These are phyloP conservation scores for Rhodotorula taiwanensis DNA, from an alignment of 768 basidiomycete species.

Conservation along the genomic window DNA sequence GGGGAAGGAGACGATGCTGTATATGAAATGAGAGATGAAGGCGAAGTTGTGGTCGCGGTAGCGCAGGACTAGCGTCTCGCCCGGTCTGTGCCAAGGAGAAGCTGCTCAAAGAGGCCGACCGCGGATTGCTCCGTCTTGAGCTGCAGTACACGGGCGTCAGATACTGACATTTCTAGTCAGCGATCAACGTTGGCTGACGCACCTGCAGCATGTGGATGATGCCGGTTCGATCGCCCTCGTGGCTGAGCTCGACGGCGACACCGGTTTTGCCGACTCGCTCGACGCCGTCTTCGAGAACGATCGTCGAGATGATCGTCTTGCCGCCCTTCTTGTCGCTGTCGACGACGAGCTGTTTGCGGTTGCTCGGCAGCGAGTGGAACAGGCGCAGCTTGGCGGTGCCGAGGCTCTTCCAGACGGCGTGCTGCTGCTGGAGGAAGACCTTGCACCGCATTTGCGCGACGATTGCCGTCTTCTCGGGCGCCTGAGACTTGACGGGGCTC, in stretches of 20 bases:
- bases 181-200: no score
- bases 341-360: conserved; percentile 92
- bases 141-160: conserved; percentile 13
- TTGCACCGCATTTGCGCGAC: conserved; percentile 96
- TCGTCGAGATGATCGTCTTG: conserved; percentile 78
- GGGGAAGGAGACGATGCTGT: neutral
- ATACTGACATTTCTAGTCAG: no score
- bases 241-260: conserved; percentile 89
- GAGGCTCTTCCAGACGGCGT: conserved; percentile 90
- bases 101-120: conserved; percentile 71
- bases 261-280: conserved; percentile 99
- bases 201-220: conserved; percentile 96
- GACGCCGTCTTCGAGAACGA: conserved; percentile 90
- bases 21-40: no score
- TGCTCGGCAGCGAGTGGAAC: conserved; percentile 74
- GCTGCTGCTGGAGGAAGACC: conserved; percentile 88
- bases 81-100: conserved; percentile 66
- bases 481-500: conserved; percentile 62
- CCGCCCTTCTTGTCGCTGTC: conserved; percentile 72
- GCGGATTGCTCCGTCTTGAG: conserved; percentile 76
- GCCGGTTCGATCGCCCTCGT: conserved; percentile 82
- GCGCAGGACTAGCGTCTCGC: neutral
- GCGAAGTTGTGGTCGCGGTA: neutral
- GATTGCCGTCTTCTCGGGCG: conserved; percentile 60
- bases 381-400: conserved; percentile 80